Evolutionary conservation across 2,329 filamentous ascomycete genomes (phyloP).

Genomic region (Corinectria fuckeliana): DNA sequence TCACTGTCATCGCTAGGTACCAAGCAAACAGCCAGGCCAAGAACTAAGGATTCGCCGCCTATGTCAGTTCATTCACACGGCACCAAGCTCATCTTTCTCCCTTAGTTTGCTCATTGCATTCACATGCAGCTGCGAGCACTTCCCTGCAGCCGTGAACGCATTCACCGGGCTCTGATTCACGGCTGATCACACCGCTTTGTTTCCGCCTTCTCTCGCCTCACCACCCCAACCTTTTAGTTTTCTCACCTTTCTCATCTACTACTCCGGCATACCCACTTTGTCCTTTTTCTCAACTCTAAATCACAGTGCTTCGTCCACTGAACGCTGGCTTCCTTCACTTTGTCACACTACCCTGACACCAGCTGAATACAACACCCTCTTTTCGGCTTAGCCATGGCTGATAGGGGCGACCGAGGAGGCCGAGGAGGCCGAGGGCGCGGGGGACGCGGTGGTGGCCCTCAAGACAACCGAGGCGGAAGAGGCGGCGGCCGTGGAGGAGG

Average conservation of each 20-base stretch:
- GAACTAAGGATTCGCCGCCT: neutral
- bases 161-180: neutral
- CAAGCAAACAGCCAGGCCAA: neutral
- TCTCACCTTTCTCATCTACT: neutral
- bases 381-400: conserved; percentile 33
- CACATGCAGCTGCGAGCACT: neutral
- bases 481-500: conserved; percentile 20
- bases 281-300: neutral
- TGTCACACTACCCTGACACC: neutral
- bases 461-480: neutral
- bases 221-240: neutral
- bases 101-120: neutral
- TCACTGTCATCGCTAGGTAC: neutral
- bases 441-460: conserved; percentile 19
- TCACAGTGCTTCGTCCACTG: neutral
- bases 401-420: conserved; percentile 35
- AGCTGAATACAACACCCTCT: neutral
- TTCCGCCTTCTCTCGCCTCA: neutral
- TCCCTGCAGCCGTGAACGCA: neutral
- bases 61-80: neutral
- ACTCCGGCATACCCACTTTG: neutral
- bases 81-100: neutral
- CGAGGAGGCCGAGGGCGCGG: conserved; percentile 10
- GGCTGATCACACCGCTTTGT: neutral
- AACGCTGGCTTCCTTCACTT: neutral